Conservation (phyloP, 352 stramenopile genomes). For the Phytophthora pistaciae region DNA sequence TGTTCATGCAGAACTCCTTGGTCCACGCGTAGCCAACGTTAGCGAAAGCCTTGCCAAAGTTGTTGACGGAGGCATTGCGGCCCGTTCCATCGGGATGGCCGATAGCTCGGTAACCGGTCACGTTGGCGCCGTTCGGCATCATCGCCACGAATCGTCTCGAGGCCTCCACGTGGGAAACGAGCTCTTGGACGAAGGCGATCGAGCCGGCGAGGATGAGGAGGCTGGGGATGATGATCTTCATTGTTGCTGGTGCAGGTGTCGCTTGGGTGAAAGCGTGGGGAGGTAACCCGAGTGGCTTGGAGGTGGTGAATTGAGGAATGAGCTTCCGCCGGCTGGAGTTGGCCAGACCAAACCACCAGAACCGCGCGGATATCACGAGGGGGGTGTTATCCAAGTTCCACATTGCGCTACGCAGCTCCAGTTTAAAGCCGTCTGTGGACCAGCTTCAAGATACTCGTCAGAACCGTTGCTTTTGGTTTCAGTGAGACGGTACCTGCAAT, state of each 20-base stretch:
- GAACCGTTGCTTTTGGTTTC: too few species aligned
- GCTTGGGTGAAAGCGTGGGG: constrained; percentile 1
- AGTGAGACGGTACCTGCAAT: too few species aligned
- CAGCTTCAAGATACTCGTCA: not conserved
- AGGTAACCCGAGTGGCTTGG: constrained; percentile 15
- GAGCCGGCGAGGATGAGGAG: not conserved
- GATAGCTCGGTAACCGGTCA: constrained; percentile 33
- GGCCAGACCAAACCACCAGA: not conserved
- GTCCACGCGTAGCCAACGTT: constrained; percentile 20
- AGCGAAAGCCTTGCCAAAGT: constrained; percentile 26
- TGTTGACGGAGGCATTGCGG: constrained; percentile 26
- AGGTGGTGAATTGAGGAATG: constrained; percentile 11
- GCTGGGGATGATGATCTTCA: constrained; percentile 13
- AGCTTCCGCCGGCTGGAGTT: not conserved
- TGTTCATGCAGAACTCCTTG: constrained; percentile 23
- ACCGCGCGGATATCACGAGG: not conserved
- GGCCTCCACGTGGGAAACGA: constrained; percentile 4
- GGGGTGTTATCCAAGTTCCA: not conserved
- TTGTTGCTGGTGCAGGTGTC: constrained; percentile 1
- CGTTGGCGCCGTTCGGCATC: constrained; percentile 52
- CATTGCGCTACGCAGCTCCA: too few species aligned
- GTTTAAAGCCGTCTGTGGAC: not conserved
- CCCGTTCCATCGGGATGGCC: constrained; percentile 39
- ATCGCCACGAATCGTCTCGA: constrained; percentile 6
- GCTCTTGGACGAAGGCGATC: constrained; percentile 11